phyloP scores from a whole-genome alignment of 345 rosid genomes.

The Eucalyptus brandiana region DNA sequence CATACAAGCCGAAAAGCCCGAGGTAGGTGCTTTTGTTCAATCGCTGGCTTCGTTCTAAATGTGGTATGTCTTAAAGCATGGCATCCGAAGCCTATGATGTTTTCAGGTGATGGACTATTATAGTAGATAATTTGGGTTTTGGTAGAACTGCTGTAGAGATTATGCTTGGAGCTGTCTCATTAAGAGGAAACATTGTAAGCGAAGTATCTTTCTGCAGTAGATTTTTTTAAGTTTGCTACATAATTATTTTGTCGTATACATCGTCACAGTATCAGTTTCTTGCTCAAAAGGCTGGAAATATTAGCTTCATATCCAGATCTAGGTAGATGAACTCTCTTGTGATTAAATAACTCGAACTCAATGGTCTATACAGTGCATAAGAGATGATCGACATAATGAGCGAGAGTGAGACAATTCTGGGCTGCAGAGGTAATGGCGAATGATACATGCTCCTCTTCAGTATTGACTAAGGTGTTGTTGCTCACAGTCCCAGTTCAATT shows the following conservation, averaged over 20 bases:
- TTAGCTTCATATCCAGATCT: not conserved
- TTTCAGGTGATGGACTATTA: too few species aligned
- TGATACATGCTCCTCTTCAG: not conserved
- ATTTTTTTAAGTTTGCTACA: not conserved
- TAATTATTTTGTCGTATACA: not conserved
- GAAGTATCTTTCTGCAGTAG: not conserved
- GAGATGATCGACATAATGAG: not conserved
- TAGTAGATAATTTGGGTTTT: too few species aligned
- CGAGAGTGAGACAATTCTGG: not conserved
- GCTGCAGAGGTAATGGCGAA: not conserved
- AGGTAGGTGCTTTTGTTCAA: constrained; percentile 21
- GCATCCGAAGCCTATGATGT: not conserved
- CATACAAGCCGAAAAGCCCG: constrained; percentile 71
- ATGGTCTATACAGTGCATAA: not conserved
- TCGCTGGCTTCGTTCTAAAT: not conserved
- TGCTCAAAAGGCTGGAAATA: too few species aligned
- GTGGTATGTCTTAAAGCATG: not conserved
- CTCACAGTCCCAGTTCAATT: not conserved
- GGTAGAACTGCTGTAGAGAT: not conserved
- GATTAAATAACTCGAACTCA: not conserved
- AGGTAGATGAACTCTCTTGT: not conserved
- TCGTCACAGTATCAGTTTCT: not conserved
- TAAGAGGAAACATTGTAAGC: too few species aligned
- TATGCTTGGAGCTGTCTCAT: not conserved
- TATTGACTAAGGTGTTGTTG: not conserved